phyloP scores from a whole-genome alignment of 306 rosid genomes.

The Fragaria iinumae region DNA sequence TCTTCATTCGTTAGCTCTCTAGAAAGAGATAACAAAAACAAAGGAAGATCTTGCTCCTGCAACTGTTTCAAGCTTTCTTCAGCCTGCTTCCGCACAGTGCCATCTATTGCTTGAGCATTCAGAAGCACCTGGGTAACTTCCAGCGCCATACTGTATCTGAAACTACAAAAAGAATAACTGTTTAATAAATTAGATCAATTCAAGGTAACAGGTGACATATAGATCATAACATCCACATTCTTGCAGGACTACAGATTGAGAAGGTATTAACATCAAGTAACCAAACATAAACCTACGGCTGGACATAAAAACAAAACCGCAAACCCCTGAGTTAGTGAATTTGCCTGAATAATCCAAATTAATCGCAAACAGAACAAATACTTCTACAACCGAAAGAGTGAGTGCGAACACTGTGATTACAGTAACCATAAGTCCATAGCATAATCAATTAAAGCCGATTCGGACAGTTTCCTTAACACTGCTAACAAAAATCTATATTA shows the following conservation, averaged over 20 bases:
- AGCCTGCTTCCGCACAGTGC: constrained; percentile 68
- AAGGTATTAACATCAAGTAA: neutral
- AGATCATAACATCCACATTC: neutral
- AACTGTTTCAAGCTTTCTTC: constrained; percentile 80
- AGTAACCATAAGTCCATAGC: neutral
- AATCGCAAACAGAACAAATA: neutral
- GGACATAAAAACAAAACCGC: neutral
- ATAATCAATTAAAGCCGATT: neutral
- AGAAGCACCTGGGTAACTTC: constrained; percentile 83
- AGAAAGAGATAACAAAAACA: constrained; percentile 75
- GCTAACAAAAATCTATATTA: neutral
- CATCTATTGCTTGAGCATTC: constrained; percentile 85
- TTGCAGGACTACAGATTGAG: neutral
- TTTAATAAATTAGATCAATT: neutral
- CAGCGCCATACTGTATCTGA: constrained; percentile 50
- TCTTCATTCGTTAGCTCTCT: constrained; percentile 78
- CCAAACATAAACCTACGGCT: neutral
- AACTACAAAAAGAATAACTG: neutral
- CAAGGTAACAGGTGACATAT: neutral
- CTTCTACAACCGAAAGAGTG: neutral
- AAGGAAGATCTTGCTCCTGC: constrained; percentile 91
- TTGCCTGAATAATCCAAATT: neutral
- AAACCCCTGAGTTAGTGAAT: neutral
- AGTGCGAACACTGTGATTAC: neutral
- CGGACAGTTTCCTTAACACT: neutral